These are phyloP conservation scores for Gastrolobium bilobum DNA, from an alignment of 306 rosid species.

Conservation along the genomic window DNA sequence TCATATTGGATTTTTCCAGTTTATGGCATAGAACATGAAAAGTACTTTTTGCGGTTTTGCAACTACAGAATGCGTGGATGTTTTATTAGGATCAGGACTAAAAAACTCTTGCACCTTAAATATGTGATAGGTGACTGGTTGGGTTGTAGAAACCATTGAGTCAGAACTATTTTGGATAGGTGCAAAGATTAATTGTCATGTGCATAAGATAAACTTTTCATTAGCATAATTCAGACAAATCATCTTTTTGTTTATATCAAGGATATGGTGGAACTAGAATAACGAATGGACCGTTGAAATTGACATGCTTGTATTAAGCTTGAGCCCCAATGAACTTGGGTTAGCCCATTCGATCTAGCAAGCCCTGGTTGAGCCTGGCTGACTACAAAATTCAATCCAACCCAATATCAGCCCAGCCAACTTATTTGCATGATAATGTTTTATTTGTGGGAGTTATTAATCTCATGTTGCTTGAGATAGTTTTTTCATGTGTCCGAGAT, in stretches of 20 bases:
- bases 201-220: neutral
- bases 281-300: too few relatives aligned
- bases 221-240: too few relatives aligned
- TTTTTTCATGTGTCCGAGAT: too few relatives aligned
- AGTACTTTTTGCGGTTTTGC: neutral
- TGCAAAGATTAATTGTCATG: neutral
- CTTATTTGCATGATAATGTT: neutral
- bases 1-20: too few relatives aligned
- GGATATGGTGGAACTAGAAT: too few relatives aligned
- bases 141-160: neutral
- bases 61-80: constrained; percentile 17
- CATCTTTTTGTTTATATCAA: too few relatives aligned
- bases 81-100: neutral
- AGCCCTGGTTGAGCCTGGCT: neutral
- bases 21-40: too few relatives aligned
- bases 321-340: neutral
- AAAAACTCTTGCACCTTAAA: neutral
- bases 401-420: neutral
- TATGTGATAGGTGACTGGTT: neutral
- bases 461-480: too few relatives aligned
- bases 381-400: neutral
- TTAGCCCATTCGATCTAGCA: neutral
- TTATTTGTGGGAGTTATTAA: too few relatives aligned
- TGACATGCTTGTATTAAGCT: neutral
- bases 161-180: neutral